Percentiles rank a stretch among this genome's conserved stretches.
Conservation (phyloP, 306 rosid species). For the Rosa persica region DNA sequence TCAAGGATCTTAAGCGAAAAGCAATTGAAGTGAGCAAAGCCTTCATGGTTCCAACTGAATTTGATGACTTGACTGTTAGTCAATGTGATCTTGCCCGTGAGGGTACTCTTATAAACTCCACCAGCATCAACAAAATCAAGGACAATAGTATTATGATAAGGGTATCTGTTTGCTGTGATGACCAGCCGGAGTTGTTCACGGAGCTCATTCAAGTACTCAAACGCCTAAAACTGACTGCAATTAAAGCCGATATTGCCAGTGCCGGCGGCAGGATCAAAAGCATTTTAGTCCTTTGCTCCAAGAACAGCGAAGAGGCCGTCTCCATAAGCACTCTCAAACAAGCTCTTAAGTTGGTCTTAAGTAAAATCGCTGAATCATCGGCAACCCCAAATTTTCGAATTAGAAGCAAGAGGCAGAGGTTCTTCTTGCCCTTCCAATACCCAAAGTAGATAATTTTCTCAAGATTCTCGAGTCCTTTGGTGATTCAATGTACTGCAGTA, state of each 20-base stretch:
- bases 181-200: conserved; percentile 76
- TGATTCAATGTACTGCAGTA: background rate
- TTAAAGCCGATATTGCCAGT: conserved; percentile 78
- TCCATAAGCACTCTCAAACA: conserved; percentile 67
- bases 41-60: conserved; percentile 69
- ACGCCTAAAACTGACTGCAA: conserved; percentile 62
- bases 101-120: conserved; percentile 25
- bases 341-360: conserved; percentile 67
- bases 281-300: conserved; percentile 67
- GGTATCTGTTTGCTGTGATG: conserved; percentile 92
- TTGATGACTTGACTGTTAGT: conserved; percentile 64
- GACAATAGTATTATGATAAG: conserved; percentile 45
- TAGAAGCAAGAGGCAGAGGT: conserved; percentile 96
- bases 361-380: conserved; percentile 57
- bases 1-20: conserved; percentile 84
- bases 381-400: conserved; percentile 47
- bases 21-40: conserved; percentile 65
- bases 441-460: conserved; percentile 27
- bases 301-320: conserved; percentile 49
- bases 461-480: background rate
- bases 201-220: conserved; percentile 82
- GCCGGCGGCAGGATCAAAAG: conserved; percentile 86
- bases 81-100: conserved; percentile 39
- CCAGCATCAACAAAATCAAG: conserved; percentile 15
- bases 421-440: conserved; percentile 73